Evolutionary conservation across 2,329 filamentous ascomycete genomes (phyloP), one percentile per base, ranked within the genome.

Genomic region (Epichloe aotearoae): DNA sequence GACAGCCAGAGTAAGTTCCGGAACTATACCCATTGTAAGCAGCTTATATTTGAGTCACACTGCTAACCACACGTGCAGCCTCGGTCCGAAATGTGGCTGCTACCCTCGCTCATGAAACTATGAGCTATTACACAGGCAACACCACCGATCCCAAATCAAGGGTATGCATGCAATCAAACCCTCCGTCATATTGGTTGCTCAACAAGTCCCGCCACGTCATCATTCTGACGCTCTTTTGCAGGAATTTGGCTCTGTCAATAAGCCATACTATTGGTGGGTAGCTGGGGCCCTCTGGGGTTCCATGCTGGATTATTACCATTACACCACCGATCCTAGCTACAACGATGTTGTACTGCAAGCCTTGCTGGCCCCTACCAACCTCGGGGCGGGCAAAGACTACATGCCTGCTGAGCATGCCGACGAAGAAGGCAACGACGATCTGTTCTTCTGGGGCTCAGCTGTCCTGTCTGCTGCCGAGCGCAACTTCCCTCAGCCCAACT

Each of bases 381-480:
- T 69, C 5, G 82, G 81, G 1, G 73, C 75, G 0, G 63, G 74
- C 8, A 70, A 73, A 52, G 73, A 86, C 64, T 84, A 75, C 59
- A 80, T 85, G 73, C 70, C 76, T 4, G 71, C 74, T 0, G 64
- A 67, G 50, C 77, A 83, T 55, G 65, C 66, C 12, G 70, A 71
- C n/a, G 75, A 80, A 53, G 77, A 84, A 62, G 83, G 84, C 49
- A 88, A 88, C 56, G 84, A 88, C 57, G 84, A 88, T 60, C 81
- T 87, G 61, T 80, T 79, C 34, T 87, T 87, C 62, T 88, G 84
- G 84, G 80, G 75, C 11, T 80, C 86, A 26, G 74, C 80, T 14
- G 75, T 80, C 54, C 75, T 88, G 63, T 71, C 80, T 5, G 84
- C 84, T 0, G 79, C 84, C 3, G 84, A 88, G 65, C 74, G 79